These are phyloP conservation scores for Acacia concinna DNA, from an alignment of 331 rosid species.

Conservation along the genomic window DNA sequence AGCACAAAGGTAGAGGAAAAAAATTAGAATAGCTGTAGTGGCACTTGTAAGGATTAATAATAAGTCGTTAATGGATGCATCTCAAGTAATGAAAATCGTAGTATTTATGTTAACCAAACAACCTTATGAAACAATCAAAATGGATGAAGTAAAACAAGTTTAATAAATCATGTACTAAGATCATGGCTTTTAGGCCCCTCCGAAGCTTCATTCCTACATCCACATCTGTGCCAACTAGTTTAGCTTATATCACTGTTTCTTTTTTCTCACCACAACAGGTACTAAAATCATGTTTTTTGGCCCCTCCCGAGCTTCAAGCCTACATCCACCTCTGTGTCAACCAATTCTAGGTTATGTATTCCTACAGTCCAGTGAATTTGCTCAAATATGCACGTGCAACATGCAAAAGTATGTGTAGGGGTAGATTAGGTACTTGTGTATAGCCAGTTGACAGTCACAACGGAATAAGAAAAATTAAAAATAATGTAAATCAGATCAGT, in stretches of 20 bases:
- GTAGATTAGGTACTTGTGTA: neutral
- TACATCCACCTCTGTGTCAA: neutral
- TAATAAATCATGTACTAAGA: neutral
- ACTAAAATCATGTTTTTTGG: no score
- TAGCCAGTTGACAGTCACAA: neutral
- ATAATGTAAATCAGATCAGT: conserved; percentile 26
- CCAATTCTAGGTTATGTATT: conserved; percentile 3
- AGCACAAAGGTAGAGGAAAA: neutral
- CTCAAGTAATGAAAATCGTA: neutral
- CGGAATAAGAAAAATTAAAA: neutral
- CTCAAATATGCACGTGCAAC: conserved; percentile 4
- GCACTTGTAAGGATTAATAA: neutral
- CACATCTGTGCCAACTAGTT: neutral
- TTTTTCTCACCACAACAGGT: conserved; percentile 3
- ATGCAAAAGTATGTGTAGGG: neutral
- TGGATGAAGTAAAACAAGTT: neutral
- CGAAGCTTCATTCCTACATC: conserved; percentile 8
- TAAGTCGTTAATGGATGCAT: neutral
- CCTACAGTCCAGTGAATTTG: neutral
- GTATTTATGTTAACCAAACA: neutral
- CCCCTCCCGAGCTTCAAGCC: conserved; percentile 2
- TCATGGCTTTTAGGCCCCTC: neutral
- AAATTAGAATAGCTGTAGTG: neutral
- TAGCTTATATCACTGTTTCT: neutral
- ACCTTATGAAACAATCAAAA: neutral